Evolutionary conservation across 805 yeast genomes (phyloP).

Genomic region (Cyberlindnera meyerae): DNA sequence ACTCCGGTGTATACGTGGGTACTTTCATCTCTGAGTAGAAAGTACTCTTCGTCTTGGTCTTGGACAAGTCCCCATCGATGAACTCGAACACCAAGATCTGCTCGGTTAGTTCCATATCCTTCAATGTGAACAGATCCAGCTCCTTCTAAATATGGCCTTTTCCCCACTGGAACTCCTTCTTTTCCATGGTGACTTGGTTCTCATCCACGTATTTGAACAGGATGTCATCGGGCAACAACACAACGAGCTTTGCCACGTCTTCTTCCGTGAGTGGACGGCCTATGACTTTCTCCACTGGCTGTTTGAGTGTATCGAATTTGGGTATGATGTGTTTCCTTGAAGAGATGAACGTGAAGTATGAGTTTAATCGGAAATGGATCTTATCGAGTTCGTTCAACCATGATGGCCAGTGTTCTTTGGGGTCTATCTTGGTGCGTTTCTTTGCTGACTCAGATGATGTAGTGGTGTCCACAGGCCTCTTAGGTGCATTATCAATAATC

Average conservation of each 20-base stretch:
- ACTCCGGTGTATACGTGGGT: slow-evolving; percentile 48
- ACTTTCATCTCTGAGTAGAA: slow-evolving; percentile 41
- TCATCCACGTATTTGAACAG: slow-evolving; percentile 75
- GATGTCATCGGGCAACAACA: slow-evolving; percentile 63
- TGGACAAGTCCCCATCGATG: slow-evolving; percentile 55
- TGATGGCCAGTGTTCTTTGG: slow-evolving; percentile 20
- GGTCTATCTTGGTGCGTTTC: background rate
- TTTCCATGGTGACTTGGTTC: slow-evolving; percentile 47
- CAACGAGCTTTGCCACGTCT: slow-evolving; percentile 63
- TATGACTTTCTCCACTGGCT: slow-evolving; percentile 47
- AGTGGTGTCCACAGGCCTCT: background rate
- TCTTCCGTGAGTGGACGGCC: slow-evolving; percentile 37
- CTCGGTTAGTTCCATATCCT: slow-evolving; percentile 33
- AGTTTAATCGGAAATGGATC: slow-evolving; percentile 49
- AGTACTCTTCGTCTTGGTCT: slow-evolving; percentile 42
- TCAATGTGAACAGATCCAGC: slow-evolving; percentile 45
- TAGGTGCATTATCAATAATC: too few relatives aligned
- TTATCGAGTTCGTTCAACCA: slow-evolving; percentile 38
- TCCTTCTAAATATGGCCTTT: slow-evolving; percentile 54
- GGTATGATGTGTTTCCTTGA: slow-evolving; percentile 58
- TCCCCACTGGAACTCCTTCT: slow-evolving; percentile 33
- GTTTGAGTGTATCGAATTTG: slow-evolving; percentile 47
- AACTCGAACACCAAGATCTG: slow-evolving; percentile 74
- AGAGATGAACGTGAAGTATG: slow-evolving; percentile 58
- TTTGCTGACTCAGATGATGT: background rate